Base-by-base conservation (phyloP, 768 basidiomycete species). In the Exidia glandulosa region DNA sequence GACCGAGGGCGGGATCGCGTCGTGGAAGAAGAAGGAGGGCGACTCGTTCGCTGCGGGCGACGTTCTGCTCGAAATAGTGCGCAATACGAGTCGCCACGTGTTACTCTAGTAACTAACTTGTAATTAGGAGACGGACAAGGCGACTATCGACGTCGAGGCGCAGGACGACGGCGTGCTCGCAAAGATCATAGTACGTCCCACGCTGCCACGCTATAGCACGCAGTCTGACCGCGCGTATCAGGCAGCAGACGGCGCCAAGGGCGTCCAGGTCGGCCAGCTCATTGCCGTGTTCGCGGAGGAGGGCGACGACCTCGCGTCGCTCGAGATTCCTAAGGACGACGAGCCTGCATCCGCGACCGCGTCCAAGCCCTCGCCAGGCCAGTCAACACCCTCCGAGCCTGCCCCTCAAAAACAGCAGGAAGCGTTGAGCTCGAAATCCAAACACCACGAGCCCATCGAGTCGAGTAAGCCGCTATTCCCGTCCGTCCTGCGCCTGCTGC, bases 101-200 rank as follows among this genome's bases (percentile, higher is more conserved):
- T 23, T 33, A 72, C 59, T 50, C 27, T 58, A 37, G 19, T 10
- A 6, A 57, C 33, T 12, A 5, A 19, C 36, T 12, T 54, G 19
- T 27, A 32, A 59, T 60, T 72, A 93, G 90, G 90, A 93, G 79
- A 93, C 90, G 47, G 90, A 93, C 79, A 92, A 92, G 73, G 90
- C 95, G 16, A 94, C 93, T 2, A 96, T 98, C 68, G 96, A 99
- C 71, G 95, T 99, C 6, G 96, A 99, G 74, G 94, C 96, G 14
- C 94, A 94, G 73, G 95, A 97, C 32, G 94, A 98, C 67, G 96
- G 96, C 63, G 73, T 98, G 16, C 74, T 99, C 69, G 94, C 88
- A 59, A 97, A 91, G 77, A 95, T 98, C 63, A 65, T 99, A 67
- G 94, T 94, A 67, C 58, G 87, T 75, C 12, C 41, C 41, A 52